phyloP scores from a whole-genome alignment of 257 asterid genomes.

The Solanum medicagineum region DNA sequence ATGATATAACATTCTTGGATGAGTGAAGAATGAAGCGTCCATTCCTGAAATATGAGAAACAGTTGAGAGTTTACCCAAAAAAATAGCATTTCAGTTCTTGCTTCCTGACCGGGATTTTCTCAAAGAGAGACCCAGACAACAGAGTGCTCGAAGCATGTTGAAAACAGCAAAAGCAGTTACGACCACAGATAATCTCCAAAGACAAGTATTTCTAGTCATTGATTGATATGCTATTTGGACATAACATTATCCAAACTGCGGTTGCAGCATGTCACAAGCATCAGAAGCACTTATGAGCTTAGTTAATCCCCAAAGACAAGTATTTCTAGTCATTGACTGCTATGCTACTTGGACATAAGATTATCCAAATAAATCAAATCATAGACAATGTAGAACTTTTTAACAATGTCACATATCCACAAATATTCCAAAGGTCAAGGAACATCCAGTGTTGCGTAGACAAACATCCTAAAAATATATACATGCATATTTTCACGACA shows the following conservation, averaged over 20 bases:
- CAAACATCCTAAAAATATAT: not conserved
- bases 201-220: not conserved
- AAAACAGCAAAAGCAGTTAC: not conserved
- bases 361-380: not conserved
- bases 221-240: not conserved
- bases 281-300: not conserved
- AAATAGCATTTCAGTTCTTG: not conserved
- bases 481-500: not conserved
- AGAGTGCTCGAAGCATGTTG: not conserved
- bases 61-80: conserved; percentile 1
- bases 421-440: not conserved
- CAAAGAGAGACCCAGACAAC: not conserved
- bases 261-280: not conserved
- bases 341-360: not conserved
- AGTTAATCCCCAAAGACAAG: not conserved
- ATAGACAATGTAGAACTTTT: not conserved
- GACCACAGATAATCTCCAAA: not conserved
- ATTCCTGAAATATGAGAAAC: conserved; percentile 46
- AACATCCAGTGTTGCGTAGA: not conserved
- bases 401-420: not conserved
- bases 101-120: not conserved
- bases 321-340: not conserved
- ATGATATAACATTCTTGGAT: conserved; percentile 60
- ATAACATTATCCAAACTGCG: not conserved
- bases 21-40: conserved; percentile 86